phyloP scores from a whole-genome alignment of 1,284 basidiomycete genomes.

The Ustilago lituana region DNA sequence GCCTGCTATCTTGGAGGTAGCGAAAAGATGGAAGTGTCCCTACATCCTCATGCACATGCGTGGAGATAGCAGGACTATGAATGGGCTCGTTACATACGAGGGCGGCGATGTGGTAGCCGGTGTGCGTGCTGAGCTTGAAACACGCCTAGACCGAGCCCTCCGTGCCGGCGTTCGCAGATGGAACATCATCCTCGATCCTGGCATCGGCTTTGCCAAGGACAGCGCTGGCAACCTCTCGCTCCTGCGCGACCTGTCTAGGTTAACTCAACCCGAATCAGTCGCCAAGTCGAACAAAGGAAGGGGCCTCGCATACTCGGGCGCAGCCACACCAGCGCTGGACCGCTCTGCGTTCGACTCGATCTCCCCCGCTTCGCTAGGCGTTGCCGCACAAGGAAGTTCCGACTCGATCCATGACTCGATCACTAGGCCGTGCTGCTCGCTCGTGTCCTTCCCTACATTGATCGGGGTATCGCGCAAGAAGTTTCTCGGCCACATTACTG shows the following conservation, averaged over 20 bases:
- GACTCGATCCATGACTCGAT: conserved; percentile 25
- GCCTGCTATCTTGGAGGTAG: conserved; percentile 75
- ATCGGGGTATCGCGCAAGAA: conserved; percentile 61
- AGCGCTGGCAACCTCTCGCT: conserved; percentile 79
- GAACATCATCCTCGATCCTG: conserved; percentile 91
- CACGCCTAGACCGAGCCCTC: conserved; percentile 77
- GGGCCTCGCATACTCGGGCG: conserved; percentile 16
- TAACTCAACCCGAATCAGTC: conserved; percentile 29
- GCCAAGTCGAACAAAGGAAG: conserved; percentile 37
- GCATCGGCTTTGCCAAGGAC: conserved; percentile 93
- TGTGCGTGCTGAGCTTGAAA: conserved; percentile 79
- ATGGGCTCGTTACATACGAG: conserved; percentile 71
- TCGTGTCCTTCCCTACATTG: conserved; percentile 56
- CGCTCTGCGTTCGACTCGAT: conserved; percentile 13
- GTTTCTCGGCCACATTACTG: conserved; percentile 61
- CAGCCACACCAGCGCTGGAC: conserved; percentile 31
- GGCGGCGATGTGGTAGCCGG: conserved; percentile 78
- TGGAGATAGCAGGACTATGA: conserved; percentile 74
- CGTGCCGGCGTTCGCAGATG: conserved; percentile 83
- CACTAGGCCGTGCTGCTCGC: conserved; percentile 44
- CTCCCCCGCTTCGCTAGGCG: conserved; percentile 4
- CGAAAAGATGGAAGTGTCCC: conserved; percentile 69
- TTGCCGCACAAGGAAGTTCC: neutral
- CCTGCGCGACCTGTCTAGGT: conserved; percentile 34
- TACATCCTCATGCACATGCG: conserved; percentile 95